These are phyloP conservation scores for Clarkia xantiana DNA, from an alignment of 345 rosid species.

Conservation along the genomic window DNA sequence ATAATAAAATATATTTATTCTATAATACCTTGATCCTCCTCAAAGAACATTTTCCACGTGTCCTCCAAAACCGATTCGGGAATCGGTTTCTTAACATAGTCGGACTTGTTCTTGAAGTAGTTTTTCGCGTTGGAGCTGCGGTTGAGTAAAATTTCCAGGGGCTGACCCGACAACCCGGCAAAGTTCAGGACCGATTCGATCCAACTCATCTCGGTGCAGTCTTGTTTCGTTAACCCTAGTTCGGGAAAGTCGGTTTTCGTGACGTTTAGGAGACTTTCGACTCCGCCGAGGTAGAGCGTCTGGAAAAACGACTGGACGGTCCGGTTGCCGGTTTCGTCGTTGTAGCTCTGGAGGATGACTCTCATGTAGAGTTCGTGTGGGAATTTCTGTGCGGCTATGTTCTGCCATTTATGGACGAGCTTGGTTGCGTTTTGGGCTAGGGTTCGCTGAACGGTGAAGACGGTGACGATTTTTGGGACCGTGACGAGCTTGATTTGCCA, in stretches of 20 bases:
- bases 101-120: slow-evolving; percentile 31
- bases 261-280: slow-evolving; percentile 15
- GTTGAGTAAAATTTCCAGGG: slow-evolving; percentile 15
- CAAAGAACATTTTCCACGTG: slow-evolving; percentile 15
- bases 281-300: slow-evolving; percentile 23
- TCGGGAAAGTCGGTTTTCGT: slow-evolving; percentile 26
- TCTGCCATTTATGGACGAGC: slow-evolving; percentile 17
- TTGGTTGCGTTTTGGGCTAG: slow-evolving; percentile 13
- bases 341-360: neutral
- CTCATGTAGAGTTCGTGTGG: slow-evolving; percentile 13
- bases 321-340: neutral
- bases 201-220: slow-evolving; percentile 40
- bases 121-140: slow-evolving; percentile 8
- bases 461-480: slow-evolving; percentile 15
- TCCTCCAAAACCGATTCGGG: slow-evolving; percentile 15
- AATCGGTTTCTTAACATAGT: slow-evolving; percentile 24
- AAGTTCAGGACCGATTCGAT: slow-evolving; percentile 24
- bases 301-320: slow-evolving; percentile 19
- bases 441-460: slow-evolving; percentile 3
- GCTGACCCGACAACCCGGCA: slow-evolving; percentile 13
- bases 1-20: too few species aligned
- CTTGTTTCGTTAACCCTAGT: slow-evolving; percentile 21
- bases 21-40: slow-evolving; percentile 7
- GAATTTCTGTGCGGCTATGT: slow-evolving; percentile 17
- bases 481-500: slow-evolving; percentile 17